These are phyloP conservation scores for Chrysoporthe deuterocubensis DNA, from an alignment of 2,329 filamentous ascomycete species.

Conservation along the genomic window DNA sequence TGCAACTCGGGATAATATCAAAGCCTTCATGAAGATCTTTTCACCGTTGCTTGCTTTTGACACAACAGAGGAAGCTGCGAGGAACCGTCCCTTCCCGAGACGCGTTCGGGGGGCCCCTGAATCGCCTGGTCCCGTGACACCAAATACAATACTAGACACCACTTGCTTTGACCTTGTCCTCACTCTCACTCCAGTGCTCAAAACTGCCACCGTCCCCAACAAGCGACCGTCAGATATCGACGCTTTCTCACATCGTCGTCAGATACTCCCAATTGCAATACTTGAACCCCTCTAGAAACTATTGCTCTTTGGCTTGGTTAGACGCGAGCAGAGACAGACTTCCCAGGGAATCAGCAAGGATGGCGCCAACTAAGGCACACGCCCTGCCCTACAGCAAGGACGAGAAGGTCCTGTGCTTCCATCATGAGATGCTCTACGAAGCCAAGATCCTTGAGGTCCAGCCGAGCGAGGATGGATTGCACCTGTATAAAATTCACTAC, in stretches of 20 bases:
- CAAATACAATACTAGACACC: constrained; percentile 9
- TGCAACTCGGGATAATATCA: background rate
- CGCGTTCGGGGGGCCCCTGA: constrained; percentile 19
- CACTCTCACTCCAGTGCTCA: constrained; percentile 12
- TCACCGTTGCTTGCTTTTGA: background rate
- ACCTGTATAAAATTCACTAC: constrained; percentile 93
- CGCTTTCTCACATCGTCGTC: background rate
- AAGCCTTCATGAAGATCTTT: background rate
- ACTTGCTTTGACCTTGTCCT: constrained; percentile 3
- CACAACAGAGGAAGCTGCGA: background rate
- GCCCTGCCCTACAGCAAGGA: constrained; percentile 69
- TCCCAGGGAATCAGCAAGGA: constrained; percentile 28
- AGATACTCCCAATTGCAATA: background rate
- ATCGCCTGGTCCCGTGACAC: constrained; percentile 28
- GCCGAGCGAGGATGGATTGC: constrained; percentile 71
- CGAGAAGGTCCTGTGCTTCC: constrained; percentile 95
- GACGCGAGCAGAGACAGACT: background rate
- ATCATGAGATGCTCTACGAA: constrained; percentile 96
- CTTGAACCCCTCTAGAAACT: background rate
- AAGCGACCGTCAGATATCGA: background rate
- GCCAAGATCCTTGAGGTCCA: constrained; percentile 88
- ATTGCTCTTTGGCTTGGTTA: background rate
- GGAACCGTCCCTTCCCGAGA: constrained; percentile 17
- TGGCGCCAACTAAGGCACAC: constrained; percentile 48
- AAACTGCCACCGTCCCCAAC: background rate